Base-by-base conservation (phyloP, 495 filamentous ascomycete species). In the Recurvomyces mirabilis region DNA sequence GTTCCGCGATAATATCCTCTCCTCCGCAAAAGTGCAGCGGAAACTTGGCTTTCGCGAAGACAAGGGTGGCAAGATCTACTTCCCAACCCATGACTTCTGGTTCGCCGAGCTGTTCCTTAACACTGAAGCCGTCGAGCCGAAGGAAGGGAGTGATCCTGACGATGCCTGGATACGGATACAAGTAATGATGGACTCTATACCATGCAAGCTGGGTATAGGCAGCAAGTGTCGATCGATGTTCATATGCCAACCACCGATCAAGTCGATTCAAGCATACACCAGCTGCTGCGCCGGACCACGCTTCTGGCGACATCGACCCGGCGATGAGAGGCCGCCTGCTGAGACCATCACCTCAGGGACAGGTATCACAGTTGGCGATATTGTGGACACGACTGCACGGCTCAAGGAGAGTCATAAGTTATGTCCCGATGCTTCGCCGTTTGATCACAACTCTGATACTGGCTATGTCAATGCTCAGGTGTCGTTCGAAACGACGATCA, bases 41-140 rank as follows among this genome's bases (percentile, higher is more conserved):
- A 10, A 36, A 18, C 17, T 36, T 10, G 33, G 33, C 9, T 7
- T 36, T 10, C 10, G 17, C 7, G 33, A 10, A 7, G 33, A 36
- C 17, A 9, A 10, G 7, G 33, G 17, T 15, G 9, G 10, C 7
- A 10, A 11, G 33, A 18, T 36, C 10, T 36, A 36, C 17, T 36
- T 36, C 18, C 33, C 33, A 11, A 36, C 33, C 17, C 33, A 36
- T 15, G 33, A 36, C 17, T 18, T 36, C 33, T 36, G 33, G 33
- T 36, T 36, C 33, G 9, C 33, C 17, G 33, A 36, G 7, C 33
- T 36, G 10, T 36, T 36, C 33, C 18, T 9, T 15, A 10, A 9
- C 17, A 18, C 33, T 15, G 10, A 36, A 10, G 33, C 33, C 17
- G 33, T 36, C 9, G 33, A 36, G 33, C 33, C 10, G n/a, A n/a